Conservation (phyloP, 1,139 yeast genomes). For the Candida dubliniensis region DNA sequence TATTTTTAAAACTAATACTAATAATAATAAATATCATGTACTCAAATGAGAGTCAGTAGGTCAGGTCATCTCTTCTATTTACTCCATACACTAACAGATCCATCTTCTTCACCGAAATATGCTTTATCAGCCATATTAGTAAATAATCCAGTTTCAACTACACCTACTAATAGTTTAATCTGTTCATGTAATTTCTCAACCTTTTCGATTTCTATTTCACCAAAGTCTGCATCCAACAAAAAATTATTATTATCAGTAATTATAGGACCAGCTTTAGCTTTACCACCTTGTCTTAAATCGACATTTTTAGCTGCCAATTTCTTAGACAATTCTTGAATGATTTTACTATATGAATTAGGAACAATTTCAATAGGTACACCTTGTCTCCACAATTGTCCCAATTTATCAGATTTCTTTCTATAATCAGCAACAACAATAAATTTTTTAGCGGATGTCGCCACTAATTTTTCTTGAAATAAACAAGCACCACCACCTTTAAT, state of each 20-base stretch:
- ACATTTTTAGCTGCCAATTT: constrained; percentile 67
- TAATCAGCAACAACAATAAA: constrained; percentile 92
- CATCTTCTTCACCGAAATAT: constrained; percentile 84
- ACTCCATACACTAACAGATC: constrained; percentile 45
- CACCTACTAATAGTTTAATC: constrained; percentile 83
- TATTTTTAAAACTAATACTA: background rate
- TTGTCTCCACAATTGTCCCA: constrained; percentile 82
- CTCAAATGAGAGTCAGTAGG: too few species aligned
- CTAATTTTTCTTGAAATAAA: constrained; percentile 92
- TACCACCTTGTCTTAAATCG: constrained; percentile 78
- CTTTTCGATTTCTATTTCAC: constrained; percentile 63
- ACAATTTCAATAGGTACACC: constrained; percentile 97
- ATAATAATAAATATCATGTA: background rate
- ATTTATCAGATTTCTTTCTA: constrained; percentile 64
- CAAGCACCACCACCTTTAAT: constrained; percentile 99
- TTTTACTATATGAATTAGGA: constrained; percentile 82
- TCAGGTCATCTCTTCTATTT: background rate
- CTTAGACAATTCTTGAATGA: constrained; percentile 54
- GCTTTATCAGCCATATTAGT: constrained; percentile 69
- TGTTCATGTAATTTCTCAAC: constrained; percentile 58
- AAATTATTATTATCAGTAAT: constrained; percentile 95
- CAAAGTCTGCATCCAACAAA: constrained; percentile 91
- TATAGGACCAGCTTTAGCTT: constrained; percentile 97
- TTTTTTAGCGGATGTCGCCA: constrained; percentile 74
- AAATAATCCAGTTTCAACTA: constrained; percentile 95